phyloP scores from a whole-genome alignment of 2,329 filamentous ascomycete species.

The Colletotrichum musae region DNA sequence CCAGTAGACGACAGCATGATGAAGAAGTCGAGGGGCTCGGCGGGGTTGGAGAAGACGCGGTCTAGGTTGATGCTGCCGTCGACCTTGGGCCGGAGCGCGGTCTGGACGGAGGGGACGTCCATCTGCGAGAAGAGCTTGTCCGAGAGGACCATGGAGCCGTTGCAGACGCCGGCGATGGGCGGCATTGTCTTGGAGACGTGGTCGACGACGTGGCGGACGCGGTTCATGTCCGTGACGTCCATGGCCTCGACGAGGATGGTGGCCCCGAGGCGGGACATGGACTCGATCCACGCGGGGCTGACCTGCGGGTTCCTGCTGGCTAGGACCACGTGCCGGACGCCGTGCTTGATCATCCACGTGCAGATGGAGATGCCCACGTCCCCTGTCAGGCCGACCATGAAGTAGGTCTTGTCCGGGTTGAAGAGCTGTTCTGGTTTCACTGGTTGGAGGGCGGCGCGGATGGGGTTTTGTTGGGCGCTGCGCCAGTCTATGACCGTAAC shows the following conservation, averaged over 20 bases:
- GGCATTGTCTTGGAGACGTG: slow-evolving; percentile 50
- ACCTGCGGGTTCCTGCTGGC: slow-evolving; percentile 53
- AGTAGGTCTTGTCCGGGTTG: slow-evolving; percentile 47
- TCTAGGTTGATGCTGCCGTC: slow-evolving; percentile 50
- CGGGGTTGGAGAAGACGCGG: slow-evolving; percentile 44
- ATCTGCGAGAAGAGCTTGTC: slow-evolving; percentile 51
- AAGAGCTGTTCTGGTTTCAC: slow-evolving; percentile 36
- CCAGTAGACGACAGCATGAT: slow-evolving; percentile 50
- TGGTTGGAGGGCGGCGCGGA: not conserved
- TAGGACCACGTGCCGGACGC: slow-evolving; percentile 52
- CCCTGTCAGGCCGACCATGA: slow-evolving; percentile 49
- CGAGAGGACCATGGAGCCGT: slow-evolving; percentile 53
- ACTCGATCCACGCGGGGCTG: slow-evolving; percentile 40
- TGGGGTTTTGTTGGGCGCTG: not conserved
- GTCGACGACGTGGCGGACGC: not conserved
- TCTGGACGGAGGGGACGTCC: slow-evolving; percentile 40
- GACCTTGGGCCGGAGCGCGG: slow-evolving; percentile 32
- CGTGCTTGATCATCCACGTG: slow-evolving; percentile 53
- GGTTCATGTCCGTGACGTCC: slow-evolving; percentile 41
- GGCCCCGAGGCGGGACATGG: slow-evolving; percentile 31
- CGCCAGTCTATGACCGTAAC: not conserved
- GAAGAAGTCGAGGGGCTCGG: slow-evolving; percentile 52
- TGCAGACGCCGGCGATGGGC: slow-evolving; percentile 52
- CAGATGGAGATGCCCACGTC: slow-evolving; percentile 53
- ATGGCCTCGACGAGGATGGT: slow-evolving; percentile 39